Base-by-base conservation (phyloP, 345 rosid genomes). In the Eucalyptus sp. region DNA sequence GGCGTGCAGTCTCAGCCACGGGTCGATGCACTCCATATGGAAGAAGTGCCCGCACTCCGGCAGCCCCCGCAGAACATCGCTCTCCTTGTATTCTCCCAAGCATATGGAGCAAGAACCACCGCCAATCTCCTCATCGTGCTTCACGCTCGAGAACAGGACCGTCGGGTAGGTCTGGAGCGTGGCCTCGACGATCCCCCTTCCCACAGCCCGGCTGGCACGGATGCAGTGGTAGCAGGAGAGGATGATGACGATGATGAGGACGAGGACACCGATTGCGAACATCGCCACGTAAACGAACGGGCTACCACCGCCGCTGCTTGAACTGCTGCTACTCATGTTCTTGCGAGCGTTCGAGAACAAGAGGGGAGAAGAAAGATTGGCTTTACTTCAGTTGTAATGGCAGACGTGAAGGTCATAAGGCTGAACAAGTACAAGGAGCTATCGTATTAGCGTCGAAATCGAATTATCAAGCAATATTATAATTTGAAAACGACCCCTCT, bases 21-120 rank as follows among this genome's bases (percentile, higher is more conserved):
- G 87, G 86, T 87, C 91, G 29, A 90, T 86, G 41, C 91, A 90
- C 91, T 24, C 66, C 84, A 87, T 85, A 46, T 90, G 91, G 91
- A 90, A 90, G 64, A 84, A 27, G 85, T 90, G 91, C 22, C 89
- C 68, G 80, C 91, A 90, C 46, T 50, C 84, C 18, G 89, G 89
- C 87, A 87, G 48, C 89, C 41, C 18, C 46, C 89, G 88, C 58
- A 90, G 85, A 29, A 50, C 18, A 51, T 87, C 91, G 25, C 87
- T 11, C 85, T 90, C 89, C 68, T 64, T 15, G 71, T 87, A 90
- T 13, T 90, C 91, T 44, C 51, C 91, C 87, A 90, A 50, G 84
- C 91, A 90, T 13, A 90, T 90, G 24, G 91, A 29, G 86, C 91
- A 90, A 37, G 89, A 54, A 22, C 50, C 87, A 7, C 81, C 51